A percentile compares a stretch with the other conserved stretches of the same genome.
These are phyloP conservation scores for Nepenthes gracilis DNA, from an alignment of 148 eudicot species.

Conservation along the genomic window DNA sequence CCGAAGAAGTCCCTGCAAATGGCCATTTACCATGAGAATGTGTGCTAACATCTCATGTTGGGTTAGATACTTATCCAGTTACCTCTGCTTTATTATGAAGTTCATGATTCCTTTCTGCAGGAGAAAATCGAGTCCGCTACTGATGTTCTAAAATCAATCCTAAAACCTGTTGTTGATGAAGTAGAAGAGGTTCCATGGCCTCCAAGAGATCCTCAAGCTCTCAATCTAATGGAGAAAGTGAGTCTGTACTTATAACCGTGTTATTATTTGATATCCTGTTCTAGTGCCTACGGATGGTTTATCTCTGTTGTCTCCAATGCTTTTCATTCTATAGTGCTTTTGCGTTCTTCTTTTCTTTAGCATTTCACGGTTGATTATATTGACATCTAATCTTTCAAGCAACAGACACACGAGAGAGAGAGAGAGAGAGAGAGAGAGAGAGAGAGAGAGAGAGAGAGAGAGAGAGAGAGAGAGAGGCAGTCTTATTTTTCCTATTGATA, in stretches of 20 bases:
- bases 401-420: no score
- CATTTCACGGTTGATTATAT: no score
- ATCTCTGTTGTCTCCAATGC: no score
- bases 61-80: background rate
- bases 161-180: conserved; percentile 60
- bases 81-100: conserved; percentile 5
- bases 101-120: conserved; percentile 24
- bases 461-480: no score
- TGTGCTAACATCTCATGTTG: background rate
- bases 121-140: conserved; percentile 91
- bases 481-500: no score
- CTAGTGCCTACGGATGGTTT: no score
- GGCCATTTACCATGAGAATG: background rate
- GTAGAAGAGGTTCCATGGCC: conserved; percentile 86
- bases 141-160: conserved; percentile 79
- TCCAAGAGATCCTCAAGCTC: conserved; percentile 75
- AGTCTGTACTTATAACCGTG: conserved; percentile 3
- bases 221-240: conserved; percentile 71
- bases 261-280: background rate
- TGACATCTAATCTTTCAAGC: no score
- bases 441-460: no score
- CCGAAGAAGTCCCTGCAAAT: background rate
- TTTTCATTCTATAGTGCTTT: no score
- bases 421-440: no score
- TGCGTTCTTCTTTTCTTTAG: no score